Evolutionary conservation across 495 filamentous ascomycete genomes (phyloP).

Genomic region (Geopyxis carbonaria): DNA sequence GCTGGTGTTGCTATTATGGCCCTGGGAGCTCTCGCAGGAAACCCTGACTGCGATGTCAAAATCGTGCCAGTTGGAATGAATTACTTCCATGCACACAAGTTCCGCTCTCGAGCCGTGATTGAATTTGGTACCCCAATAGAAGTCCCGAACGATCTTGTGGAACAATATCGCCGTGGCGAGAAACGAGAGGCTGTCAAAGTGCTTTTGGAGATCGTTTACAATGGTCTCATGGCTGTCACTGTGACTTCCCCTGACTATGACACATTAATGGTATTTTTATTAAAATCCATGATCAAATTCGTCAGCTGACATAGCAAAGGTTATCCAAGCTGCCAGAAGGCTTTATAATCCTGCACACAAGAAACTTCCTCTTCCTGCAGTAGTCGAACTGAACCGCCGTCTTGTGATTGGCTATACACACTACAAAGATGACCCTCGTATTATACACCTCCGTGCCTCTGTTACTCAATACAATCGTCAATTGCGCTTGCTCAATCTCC

Average conservation of each 20-base stretch:
- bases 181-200: conserved; percentile 67
- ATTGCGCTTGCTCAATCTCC: conserved; percentile 66
- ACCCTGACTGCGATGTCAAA: conserved; percentile 78
- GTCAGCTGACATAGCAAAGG: no score
- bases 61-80: conserved; percentile 99
- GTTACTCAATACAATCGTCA: conserved; percentile 80
- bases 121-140: conserved; percentile 86
- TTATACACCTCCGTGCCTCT: conserved; percentile 57
- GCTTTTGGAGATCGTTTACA: conserved; percentile 71
- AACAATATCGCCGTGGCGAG: conserved; percentile 67
- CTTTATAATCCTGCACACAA: conserved; percentile 89
- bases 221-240: conserved; percentile 71
- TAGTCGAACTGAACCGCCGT: conserved; percentile 89
- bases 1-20: conserved; percentile 98
- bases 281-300: conserved; percentile 23
- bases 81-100: conserved; percentile 98
- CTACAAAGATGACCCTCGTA: conserved; percentile 81
- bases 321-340: conserved; percentile 83
- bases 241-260: conserved; percentile 91
- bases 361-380: conserved; percentile 76
- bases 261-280: conserved; percentile 66
- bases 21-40: conserved; percentile 72
- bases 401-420: conserved; percentile 81
- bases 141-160: conserved; percentile 61
- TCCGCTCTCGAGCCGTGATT: conserved; percentile 87